A percentile compares a stretch with the other conserved stretches of the same genome.
Conservation (phyloP, 2,329 filamentous ascomycete genomes). For the Cryphonectria carpinicola region DNA sequence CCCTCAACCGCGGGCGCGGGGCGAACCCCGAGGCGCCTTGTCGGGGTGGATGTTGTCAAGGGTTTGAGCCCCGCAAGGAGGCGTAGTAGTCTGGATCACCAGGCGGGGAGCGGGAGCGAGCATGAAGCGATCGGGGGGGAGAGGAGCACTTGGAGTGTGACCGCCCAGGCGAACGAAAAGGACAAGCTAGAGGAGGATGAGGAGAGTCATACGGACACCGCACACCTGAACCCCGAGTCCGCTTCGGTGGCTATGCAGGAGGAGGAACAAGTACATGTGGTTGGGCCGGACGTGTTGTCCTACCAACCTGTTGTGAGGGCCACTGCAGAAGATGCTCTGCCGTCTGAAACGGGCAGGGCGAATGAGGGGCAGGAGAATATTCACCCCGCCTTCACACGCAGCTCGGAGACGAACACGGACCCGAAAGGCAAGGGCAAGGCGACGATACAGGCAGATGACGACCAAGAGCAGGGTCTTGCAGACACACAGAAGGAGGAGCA, state of each 20-base stretch:
- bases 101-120: constrained; percentile 1
- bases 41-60: constrained; percentile 14
- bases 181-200: not conserved
- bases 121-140: not conserved
- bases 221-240: not conserved
- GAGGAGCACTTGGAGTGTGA: constrained; percentile 8
- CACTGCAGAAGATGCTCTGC: not conserved
- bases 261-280: not conserved
- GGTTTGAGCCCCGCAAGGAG: constrained; percentile 3
- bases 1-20: constrained; percentile 8
- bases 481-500: not conserved
- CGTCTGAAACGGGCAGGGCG: not conserved
- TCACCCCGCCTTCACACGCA: not conserved
- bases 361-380: not conserved
- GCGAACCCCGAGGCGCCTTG: constrained; percentile 11
- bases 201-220: not conserved
- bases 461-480: not conserved
- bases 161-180: not conserved
- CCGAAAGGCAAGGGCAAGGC: constrained; percentile 6
- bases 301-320: not conserved
- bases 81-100: constrained; percentile 1
- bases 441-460: not conserved
- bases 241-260: not conserved
- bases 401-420: not conserved
- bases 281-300: not conserved